A percentile compares a stretch with the other conserved stretches of the same genome.
These are phyloP conservation scores for Choricystis sp. DNA, from an alignment of 139 green algal genomes.

Conservation along the genomic window DNA sequence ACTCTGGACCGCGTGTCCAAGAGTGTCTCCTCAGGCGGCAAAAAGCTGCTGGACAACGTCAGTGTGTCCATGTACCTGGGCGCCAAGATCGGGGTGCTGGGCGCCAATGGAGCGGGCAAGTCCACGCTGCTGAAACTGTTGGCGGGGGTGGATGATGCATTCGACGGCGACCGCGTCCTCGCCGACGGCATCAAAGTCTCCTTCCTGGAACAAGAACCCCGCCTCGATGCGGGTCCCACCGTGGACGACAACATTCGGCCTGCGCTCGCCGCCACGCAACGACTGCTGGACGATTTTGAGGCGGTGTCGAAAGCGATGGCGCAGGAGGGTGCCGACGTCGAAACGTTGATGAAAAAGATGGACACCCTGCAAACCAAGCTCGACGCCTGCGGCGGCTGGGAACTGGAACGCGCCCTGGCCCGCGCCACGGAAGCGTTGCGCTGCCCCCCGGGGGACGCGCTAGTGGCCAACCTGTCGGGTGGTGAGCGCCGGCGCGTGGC, in stretches of 20 bases:
- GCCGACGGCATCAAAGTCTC: constrained; percentile 39
- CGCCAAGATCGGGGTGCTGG: constrained; percentile 63
- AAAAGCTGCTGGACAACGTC: constrained; percentile 73
- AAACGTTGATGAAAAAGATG: constrained; percentile 53
- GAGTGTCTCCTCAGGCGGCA: constrained; percentile 45
- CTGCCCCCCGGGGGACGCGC: constrained; percentile 40
- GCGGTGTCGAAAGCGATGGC: constrained; percentile 26
- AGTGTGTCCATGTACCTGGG: constrained; percentile 52
- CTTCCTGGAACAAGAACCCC: constrained; percentile 54
- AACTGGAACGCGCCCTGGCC: constrained; percentile 57
- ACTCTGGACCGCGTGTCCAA: constrained; percentile 32
- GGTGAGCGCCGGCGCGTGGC: constrained; percentile 74
- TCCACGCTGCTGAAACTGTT: constrained; percentile 60
- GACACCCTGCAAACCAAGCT: constrained; percentile 49
- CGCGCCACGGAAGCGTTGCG: constrained; percentile 59
- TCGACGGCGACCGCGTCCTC: constrained; percentile 30
- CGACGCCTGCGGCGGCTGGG: constrained; percentile 63
- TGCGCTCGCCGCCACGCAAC: constrained; percentile 12
- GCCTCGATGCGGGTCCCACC: constrained; percentile 49
- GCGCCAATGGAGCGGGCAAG: constrained; percentile 43
- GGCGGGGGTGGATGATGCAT: constrained; percentile 28
- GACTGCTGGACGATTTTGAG: constrained; percentile 11
- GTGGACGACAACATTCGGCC: constrained; percentile 52
- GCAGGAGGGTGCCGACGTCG: constrained; percentile 45
- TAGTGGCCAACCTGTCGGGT: constrained; percentile 37